Conservation (phyloP, 2,329 filamentous ascomycete species). For the Leptographium flavum region DNA sequence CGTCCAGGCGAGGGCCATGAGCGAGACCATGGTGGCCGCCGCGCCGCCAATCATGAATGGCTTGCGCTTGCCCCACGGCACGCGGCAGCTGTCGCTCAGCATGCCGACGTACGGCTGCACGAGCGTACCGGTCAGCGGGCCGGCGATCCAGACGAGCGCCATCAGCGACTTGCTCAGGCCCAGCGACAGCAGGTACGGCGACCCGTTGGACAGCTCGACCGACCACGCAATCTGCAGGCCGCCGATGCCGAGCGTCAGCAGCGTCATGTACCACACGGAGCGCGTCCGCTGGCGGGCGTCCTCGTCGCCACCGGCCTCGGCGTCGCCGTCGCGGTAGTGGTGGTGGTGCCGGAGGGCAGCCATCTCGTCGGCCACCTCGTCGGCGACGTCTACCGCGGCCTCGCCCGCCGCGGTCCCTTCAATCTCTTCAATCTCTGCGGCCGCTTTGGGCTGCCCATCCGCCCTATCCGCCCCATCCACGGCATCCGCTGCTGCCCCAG, state of each 20-base stretch:
- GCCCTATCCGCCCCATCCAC: no score
- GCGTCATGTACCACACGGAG: slow-evolving; percentile 71
- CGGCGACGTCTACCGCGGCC: neutral
- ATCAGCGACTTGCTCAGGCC: slow-evolving; percentile 73
- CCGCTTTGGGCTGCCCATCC: no score
- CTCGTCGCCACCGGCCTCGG: neutral
- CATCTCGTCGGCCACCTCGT: neutral
- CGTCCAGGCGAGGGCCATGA: slow-evolving; percentile 61
- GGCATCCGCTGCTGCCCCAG: neutral
- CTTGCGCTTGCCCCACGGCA: slow-evolving; percentile 63
- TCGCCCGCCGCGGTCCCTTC: no score
- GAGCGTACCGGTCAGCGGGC: slow-evolving; percentile 61
- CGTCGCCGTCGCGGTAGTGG: neutral
- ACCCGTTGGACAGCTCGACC: slow-evolving; percentile 86
- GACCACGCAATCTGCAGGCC: slow-evolving; percentile 93
- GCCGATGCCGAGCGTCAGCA: slow-evolving; percentile 75
- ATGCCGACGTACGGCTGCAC: slow-evolving; percentile 77
- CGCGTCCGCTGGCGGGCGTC: slow-evolving; percentile 50
- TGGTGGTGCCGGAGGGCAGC: neutral
- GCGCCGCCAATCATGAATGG: slow-evolving; percentile 68
- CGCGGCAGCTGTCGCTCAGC: slow-evolving; percentile 62
- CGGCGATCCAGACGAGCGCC: slow-evolving; percentile 74
- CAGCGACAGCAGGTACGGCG: slow-evolving; percentile 66
- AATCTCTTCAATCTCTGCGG: no score
- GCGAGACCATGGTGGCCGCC: slow-evolving; percentile 48